Percentiles rank a stretch among this genome's conserved stretches.
phyloP scores from a whole-genome alignment of 169 alveolate species.

The Perkinsus marinus region DNA sequence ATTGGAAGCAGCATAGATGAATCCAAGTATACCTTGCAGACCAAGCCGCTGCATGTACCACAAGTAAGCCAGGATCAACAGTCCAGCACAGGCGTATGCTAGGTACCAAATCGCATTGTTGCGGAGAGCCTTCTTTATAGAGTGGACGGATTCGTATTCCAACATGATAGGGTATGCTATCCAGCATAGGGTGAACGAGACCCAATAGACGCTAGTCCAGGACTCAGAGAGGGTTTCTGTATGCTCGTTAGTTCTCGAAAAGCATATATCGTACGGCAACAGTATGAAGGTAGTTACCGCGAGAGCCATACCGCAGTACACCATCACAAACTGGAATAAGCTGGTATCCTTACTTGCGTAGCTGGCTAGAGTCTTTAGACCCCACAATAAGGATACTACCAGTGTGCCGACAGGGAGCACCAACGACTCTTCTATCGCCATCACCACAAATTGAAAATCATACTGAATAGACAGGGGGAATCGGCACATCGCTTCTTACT shows the following conservation, averaged over 20 bases:
- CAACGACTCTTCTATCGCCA: neutral
- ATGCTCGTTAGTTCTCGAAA: neutral
- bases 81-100: neutral
- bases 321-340: neutral
- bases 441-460: neutral
- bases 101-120: slow-evolving; percentile 13
- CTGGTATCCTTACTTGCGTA: neutral
- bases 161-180: slow-evolving; percentile 1
- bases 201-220: slow-evolving; percentile 12
- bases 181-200: slow-evolving; percentile 14
- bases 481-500: no score
- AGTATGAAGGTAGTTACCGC: neutral
- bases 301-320: neutral
- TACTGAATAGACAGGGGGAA: neutral
- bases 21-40: neutral
- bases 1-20: slow-evolving; percentile 10
- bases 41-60: neutral
- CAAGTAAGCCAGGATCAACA: slow-evolving; percentile 1
- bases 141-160: neutral
- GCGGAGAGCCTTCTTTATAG: neutral
- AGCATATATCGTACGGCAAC: neutral
- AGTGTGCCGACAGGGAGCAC: neutral
- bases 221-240: neutral
- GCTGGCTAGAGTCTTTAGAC: neutral
- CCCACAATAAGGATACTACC: neutral